These are phyloP conservation scores for Neurospora tetrasperma DNA, from an alignment of 495 filamentous ascomycete genomes.

Conservation along the genomic window DNA sequence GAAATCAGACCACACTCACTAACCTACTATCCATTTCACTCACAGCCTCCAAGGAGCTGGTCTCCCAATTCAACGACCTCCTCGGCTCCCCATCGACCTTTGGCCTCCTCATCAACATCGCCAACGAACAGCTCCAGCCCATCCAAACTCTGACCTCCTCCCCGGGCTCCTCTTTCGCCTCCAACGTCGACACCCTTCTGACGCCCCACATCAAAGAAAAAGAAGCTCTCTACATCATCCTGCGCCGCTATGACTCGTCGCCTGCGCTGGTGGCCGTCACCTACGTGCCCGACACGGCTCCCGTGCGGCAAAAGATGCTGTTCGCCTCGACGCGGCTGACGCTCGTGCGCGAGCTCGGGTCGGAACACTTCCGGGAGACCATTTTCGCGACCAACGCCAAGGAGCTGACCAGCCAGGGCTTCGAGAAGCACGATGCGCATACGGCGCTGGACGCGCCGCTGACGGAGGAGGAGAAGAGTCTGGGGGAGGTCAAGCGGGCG, in stretches of 20 bases:
- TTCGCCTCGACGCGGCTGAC: slow-evolving; percentile 84
- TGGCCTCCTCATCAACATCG: slow-evolving; percentile 74
- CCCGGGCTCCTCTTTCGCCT: slow-evolving; percentile 31
- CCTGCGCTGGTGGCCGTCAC: slow-evolving; percentile 65
- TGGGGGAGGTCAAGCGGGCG: slow-evolving; percentile 65
- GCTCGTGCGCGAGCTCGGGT: slow-evolving; percentile 74
- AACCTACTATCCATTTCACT: no score
- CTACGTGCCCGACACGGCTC: slow-evolving; percentile 82
- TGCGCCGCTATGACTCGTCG: slow-evolving; percentile 51
- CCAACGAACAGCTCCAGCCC: slow-evolving; percentile 62
- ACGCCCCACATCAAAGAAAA: slow-evolving; percentile 57
- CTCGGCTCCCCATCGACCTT: slow-evolving; percentile 53
- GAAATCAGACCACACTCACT: no score
- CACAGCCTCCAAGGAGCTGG: slow-evolving; percentile 76
- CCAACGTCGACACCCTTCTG: slow-evolving; percentile 47
- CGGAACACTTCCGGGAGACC: slow-evolving; percentile 72
- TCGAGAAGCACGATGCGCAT: slow-evolving; percentile 65
- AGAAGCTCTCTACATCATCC: slow-evolving; percentile 72
- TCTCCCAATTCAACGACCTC: slow-evolving; percentile 67
- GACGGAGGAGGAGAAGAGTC: slow-evolving; percentile 74
- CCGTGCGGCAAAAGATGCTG: slow-evolving; percentile 90
- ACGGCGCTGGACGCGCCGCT: slow-evolving; percentile 60
- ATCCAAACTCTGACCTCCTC: slow-evolving; percentile 49
- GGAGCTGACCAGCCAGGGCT: slow-evolving; percentile 62
- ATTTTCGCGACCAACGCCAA: slow-evolving; percentile 67